A percentile compares a stretch with the other conserved stretches of the same genome.
These are phyloP conservation scores for Xylaria multiplex DNA, from an alignment of 2,329 filamentous ascomycete species.

Conservation along the genomic window DNA sequence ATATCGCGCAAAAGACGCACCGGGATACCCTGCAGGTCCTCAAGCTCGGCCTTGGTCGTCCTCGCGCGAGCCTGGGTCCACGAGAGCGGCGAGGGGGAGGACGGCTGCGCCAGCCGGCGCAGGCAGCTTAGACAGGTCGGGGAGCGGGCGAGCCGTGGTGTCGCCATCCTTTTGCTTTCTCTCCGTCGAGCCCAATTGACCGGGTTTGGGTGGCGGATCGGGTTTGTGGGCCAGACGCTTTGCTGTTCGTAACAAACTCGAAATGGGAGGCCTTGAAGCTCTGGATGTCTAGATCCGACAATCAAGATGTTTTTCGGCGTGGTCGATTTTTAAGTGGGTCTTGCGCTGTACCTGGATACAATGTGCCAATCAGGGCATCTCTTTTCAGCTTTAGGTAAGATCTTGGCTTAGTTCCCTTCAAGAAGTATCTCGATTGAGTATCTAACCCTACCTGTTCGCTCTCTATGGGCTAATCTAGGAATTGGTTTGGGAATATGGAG, in stretches of 20 bases:
- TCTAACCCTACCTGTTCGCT: too few relatives aligned
- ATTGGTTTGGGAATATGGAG: not conserved
- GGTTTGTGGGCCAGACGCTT: constrained; percentile 8
- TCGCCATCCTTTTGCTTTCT: constrained; percentile 35
- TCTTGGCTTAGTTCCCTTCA: not conserved
- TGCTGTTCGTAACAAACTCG: not conserved
- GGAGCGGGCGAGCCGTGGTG: constrained; percentile 39
- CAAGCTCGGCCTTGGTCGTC: constrained; percentile 50
- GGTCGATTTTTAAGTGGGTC: constrained; percentile 38
- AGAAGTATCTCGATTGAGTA: too few relatives aligned
- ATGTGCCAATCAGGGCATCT: constrained; percentile 17
- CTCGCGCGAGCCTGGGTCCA: constrained; percentile 52
- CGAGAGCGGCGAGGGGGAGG: constrained; percentile 40
- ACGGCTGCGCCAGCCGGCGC: constrained; percentile 44
- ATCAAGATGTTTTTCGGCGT: constrained; percentile 33
- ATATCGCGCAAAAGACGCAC: constrained; percentile 57
- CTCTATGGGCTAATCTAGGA: not conserved
- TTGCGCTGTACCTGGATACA: not conserved
- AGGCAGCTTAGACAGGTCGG: constrained; percentile 51
- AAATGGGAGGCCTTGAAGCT: constrained; percentile 22
- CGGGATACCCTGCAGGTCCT: constrained; percentile 54
- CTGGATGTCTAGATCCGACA: not conserved
- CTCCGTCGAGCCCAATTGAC: constrained; percentile 26
- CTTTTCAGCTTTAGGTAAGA: not conserved
- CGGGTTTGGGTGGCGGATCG: not conserved